A percentile compares a stretch with the other conserved stretches of the same genome.
These are phyloP conservation scores for Ophiocordyceps camponoti-saundersi DNA, from an alignment of 2,329 filamentous ascomycete species.

Conservation along the genomic window DNA sequence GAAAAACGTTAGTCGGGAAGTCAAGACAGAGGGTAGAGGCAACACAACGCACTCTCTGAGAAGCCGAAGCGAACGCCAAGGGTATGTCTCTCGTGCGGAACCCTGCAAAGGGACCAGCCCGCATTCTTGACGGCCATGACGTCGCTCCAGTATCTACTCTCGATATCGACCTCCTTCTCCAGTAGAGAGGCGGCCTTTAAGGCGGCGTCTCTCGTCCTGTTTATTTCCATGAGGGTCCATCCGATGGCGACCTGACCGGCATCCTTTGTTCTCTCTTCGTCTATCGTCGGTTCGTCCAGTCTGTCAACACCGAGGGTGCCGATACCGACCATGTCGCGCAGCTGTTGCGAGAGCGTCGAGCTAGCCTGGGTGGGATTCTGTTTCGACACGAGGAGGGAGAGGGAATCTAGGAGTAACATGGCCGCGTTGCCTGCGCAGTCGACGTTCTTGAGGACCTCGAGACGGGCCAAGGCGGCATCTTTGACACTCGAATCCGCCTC, in stretches of 20 bases:
- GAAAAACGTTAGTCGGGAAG: constrained; percentile 9
- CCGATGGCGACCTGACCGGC: constrained; percentile 44
- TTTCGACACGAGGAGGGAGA: constrained; percentile 73
- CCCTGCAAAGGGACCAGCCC: constrained; percentile 71
- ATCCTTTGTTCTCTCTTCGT: constrained; percentile 35
- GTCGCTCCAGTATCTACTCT: constrained; percentile 80
- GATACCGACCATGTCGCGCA: constrained; percentile 56
- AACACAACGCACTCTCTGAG: constrained; percentile 31
- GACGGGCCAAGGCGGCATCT: constrained; percentile 31
- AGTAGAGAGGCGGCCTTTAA: constrained; percentile 55
- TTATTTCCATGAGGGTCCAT: constrained; percentile 64
- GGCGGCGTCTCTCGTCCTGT: constrained; percentile 56
- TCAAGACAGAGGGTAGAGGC: neutral
- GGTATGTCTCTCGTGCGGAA: constrained; percentile 55
- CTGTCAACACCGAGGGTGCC: constrained; percentile 58
- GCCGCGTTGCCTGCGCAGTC: constrained; percentile 36
- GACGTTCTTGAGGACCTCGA: constrained; percentile 40
- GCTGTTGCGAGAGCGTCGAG: constrained; percentile 48
- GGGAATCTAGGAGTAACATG: constrained; percentile 59
- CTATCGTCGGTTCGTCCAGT: constrained; percentile 42
- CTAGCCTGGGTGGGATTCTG: constrained; percentile 55
- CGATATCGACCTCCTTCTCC: constrained; percentile 58
- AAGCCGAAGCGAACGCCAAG: constrained; percentile 85
- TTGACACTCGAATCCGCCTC: constrained; percentile 17
- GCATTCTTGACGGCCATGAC: constrained; percentile 64